phyloP scores from a whole-genome alignment of 1,284 basidiomycete species.

The Pseudozyma flocculosa region DNA sequence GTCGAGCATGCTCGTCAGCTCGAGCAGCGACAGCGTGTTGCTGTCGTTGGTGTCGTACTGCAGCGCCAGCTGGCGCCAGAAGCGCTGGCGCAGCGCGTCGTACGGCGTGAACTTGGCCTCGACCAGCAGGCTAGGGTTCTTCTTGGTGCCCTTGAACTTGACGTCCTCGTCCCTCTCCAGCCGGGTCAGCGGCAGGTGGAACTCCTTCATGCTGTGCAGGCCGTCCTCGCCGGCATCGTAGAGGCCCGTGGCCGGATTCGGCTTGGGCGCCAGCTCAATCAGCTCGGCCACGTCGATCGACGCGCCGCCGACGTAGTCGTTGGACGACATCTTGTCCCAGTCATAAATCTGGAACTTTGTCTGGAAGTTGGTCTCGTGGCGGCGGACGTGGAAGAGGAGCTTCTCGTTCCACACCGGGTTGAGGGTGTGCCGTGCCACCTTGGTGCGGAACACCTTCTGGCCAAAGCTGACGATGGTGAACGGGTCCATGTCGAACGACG shows the following conservation, averaged over 20 bases:
- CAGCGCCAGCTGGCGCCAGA: constrained; percentile 86
- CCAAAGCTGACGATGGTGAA: constrained; percentile 94
- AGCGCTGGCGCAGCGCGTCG: constrained; percentile 64
- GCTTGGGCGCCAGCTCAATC: constrained; percentile 38
- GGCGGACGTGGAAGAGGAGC: constrained; percentile 87
- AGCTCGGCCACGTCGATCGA: constrained; percentile 37
- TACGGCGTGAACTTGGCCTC: constrained; percentile 95
- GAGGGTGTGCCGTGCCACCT: constrained; percentile 64
- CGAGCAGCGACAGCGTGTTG: constrained; percentile 74
- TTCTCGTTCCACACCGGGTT: constrained; percentile 95
- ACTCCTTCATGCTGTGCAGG: constrained; percentile 25
- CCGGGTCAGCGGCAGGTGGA: constrained; percentile 37
- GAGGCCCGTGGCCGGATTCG: constrained; percentile 41
- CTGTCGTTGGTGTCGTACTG: constrained; percentile 91
- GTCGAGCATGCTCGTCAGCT: constrained; percentile 94
- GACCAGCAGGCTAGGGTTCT: constrained; percentile 41
- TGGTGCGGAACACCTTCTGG: constrained; percentile 93
- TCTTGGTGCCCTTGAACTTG: constrained; percentile 30
- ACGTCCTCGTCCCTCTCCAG: constrained; percentile 34
- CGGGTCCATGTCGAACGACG: constrained; percentile 94
- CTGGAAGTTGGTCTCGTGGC: constrained; percentile 70
- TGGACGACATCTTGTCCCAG: constrained; percentile 53
- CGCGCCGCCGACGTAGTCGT: constrained; percentile 51
- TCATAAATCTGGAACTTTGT: constrained; percentile 52
- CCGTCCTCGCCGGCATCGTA: constrained; percentile 35